These are phyloP conservation scores for Verticillium zaregamsianum DNA, from an alignment of 2,329 filamentous ascomycete genomes.

Conservation along the genomic window DNA sequence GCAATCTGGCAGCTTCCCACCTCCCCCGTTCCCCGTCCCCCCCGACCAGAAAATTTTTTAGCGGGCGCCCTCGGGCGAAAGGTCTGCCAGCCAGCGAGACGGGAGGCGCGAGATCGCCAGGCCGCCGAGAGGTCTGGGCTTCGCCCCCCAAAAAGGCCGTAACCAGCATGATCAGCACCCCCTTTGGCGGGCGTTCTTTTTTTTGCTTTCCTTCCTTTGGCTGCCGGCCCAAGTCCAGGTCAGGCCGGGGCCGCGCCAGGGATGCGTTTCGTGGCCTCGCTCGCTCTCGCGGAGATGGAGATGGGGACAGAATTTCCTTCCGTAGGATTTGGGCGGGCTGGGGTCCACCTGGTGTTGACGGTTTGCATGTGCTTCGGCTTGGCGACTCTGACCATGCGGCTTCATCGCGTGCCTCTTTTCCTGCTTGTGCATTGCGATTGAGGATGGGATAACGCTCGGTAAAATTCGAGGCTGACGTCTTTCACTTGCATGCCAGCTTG, in stretches of 20 bases:
- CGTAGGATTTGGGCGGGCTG: not conserved
- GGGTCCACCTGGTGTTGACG: not conserved
- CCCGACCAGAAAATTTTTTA: not conserved
- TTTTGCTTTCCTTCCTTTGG: not conserved
- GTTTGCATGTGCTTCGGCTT: not conserved
- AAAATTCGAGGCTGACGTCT: not conserved
- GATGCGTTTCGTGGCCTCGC: not conserved
- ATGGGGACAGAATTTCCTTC: not conserved
- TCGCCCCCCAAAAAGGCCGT: not conserved
- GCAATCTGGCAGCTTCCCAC: not conserved
- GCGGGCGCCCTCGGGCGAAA: not conserved
- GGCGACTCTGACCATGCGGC: not conserved
- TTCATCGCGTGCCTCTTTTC: not conserved
- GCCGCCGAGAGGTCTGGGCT: not conserved
- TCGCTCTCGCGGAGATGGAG: not conserved
- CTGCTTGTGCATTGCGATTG: not conserved
- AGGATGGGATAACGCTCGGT: not conserved
- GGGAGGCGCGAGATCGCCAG: not conserved
- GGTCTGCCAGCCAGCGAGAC: not conserved
- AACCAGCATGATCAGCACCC: not conserved
- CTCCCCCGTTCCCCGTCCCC: not conserved
- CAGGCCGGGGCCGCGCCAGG: not conserved
- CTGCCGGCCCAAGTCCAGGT: too few species aligned
- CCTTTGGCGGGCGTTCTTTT: not conserved
- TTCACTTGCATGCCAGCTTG: not conserved